Percentiles rank a stretch among this genome's conserved stretches.
phyloP scores from a whole-genome alignment of 192 early-diverging fungal species.

The Obelidium mucronatum region DNA sequence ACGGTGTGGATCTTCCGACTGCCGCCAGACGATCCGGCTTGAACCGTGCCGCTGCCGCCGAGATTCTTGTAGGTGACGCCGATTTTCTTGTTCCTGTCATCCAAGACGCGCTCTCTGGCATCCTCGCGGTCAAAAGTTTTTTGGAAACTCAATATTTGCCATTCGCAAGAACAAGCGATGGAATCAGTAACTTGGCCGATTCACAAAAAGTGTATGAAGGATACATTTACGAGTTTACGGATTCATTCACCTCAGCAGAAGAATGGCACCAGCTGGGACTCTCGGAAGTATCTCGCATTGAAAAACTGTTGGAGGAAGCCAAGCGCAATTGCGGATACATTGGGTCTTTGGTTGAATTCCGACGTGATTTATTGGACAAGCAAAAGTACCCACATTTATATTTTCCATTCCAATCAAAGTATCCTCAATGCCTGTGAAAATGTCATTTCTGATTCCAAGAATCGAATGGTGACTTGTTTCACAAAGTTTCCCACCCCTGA shows the following conservation, averaged over 20 bases:
- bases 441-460: constrained; percentile 24
- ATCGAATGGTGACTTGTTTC: constrained; percentile 22
- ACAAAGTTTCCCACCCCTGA: constrained; percentile 16
- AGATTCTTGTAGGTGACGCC: constrained; percentile 3
- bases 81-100: constrained; percentile 25
- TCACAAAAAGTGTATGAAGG: constrained; percentile 30
- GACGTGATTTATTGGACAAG: constrained; percentile 31
- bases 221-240: constrained; percentile 32
- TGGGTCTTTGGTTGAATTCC: constrained; percentile 37
- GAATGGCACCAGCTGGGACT: constrained; percentile 43
- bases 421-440: constrained; percentile 23
- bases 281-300: constrained; percentile 41
- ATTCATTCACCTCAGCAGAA: constrained; percentile 19
- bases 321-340: constrained; percentile 28
- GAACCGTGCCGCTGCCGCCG: constrained; percentile 16
- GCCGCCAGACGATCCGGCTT: constrained; percentile 5
- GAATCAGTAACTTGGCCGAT: constrained; percentile 32
- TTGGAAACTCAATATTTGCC: constrained; percentile 36
- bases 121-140: constrained; percentile 16
- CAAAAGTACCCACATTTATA: constrained; percentile 31
- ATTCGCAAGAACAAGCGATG: constrained; percentile 33
- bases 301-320: constrained; percentile 27
- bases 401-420: too few species aligned
- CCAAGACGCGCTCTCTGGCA: constrained; percentile 14
- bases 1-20: not conserved